Percentiles rank a stretch among this genome's conserved stretches.
phyloP scores from a whole-genome alignment of 2,329 filamentous ascomycete genomes.

The Zymoseptoria pseudotritici region DNA sequence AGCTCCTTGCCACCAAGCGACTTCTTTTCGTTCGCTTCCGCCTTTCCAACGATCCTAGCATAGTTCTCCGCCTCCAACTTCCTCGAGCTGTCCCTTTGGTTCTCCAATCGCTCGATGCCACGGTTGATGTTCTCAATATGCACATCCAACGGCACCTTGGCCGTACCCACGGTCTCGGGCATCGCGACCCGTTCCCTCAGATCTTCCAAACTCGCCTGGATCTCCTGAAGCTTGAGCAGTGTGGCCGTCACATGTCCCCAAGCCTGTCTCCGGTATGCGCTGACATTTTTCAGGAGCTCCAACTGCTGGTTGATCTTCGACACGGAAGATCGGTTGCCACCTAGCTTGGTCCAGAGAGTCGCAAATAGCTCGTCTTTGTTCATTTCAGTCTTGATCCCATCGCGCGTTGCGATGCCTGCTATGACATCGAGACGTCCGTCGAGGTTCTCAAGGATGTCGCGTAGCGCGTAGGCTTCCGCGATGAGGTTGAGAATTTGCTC shows the following conservation, averaged over 20 bases:
- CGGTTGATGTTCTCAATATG: conserved; percentile 69
- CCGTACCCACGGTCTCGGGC: conserved; percentile 53
- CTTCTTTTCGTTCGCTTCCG: conserved; percentile 14
- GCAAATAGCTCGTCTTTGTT: conserved; percentile 60
- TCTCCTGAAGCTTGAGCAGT: conserved; percentile 65
- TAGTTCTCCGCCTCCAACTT: conserved; percentile 24
- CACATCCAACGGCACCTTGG: conserved; percentile 57
- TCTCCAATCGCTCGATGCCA: conserved; percentile 64
- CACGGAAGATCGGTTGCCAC: conserved; percentile 56
- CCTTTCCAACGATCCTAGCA: conserved; percentile 17
- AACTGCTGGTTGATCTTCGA: conserved; percentile 58
- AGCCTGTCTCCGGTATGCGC: conserved; percentile 57
- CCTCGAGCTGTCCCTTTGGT: conserved; percentile 47
- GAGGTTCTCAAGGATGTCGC: conserved; percentile 57
- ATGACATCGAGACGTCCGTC: conserved; percentile 65
- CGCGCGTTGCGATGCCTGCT: conserved; percentile 58
- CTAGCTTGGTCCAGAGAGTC: conserved; percentile 66
- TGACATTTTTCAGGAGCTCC: conserved; percentile 57
- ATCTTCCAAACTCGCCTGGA: conserved; percentile 63
- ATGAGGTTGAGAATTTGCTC: conserved; percentile 63
- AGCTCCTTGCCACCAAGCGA: conserved; percentile 15
- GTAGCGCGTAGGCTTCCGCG: conserved; percentile 59
- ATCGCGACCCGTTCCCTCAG: conserved; percentile 62
- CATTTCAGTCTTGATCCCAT: conserved; percentile 51
- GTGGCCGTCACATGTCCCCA: conserved; percentile 62